These are phyloP conservation scores for Arthrobotrys iridis DNA, from an alignment of 2,329 filamentous ascomycete genomes.

Conservation along the genomic window DNA sequence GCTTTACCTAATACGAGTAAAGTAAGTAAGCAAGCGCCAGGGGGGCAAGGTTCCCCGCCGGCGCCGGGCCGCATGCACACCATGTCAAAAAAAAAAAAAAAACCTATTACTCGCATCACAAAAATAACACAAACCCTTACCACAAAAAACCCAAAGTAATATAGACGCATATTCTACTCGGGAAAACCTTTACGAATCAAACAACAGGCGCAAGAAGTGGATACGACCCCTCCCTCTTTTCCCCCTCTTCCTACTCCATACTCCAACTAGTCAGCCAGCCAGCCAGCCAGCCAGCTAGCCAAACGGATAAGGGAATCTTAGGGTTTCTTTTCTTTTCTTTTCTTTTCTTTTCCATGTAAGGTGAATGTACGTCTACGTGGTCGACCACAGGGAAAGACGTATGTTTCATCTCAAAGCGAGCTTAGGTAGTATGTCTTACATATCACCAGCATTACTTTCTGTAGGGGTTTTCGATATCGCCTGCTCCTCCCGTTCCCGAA, in stretches of 20 bases:
- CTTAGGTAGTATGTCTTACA: slow-evolving; percentile 8
- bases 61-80: slow-evolving; percentile 6
- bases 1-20: neutral
- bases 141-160: neutral
- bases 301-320: neutral
- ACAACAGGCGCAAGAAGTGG: neutral
- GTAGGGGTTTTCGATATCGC: too few species aligned
- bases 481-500: too few species aligned
- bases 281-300: neutral
- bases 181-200: neutral
- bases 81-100: neutral
- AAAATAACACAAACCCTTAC: neutral
- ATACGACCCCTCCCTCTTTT: neutral
- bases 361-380: slow-evolving; percentile 5
- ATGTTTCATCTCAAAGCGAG: slow-evolving; percentile 11
- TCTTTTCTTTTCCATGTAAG: neutral
- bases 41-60: slow-evolving; percentile 1
- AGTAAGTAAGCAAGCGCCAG: neutral
- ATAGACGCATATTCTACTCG: neutral
- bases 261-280: neutral
- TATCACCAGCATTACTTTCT: neutral
- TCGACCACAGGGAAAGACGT: neutral
- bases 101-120: slow-evolving; percentile 7
- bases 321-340: too few species aligned
- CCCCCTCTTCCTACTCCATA: neutral